Base-by-base conservation (phyloP, 2,329 filamentous ascomycete species). In the Dothideomycetes sp. region DNA sequence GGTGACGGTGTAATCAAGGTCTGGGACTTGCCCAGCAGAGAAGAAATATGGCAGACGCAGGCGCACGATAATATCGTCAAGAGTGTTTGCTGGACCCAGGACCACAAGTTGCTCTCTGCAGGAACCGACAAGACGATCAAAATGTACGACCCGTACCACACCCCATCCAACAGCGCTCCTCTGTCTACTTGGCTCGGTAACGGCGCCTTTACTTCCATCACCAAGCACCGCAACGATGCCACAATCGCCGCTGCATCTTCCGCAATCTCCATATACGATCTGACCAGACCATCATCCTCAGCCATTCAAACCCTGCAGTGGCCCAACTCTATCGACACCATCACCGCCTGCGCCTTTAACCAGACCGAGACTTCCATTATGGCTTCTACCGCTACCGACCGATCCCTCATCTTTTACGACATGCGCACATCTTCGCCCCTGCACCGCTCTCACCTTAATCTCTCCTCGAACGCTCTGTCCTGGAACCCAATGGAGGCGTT, bases 401-500 rank as follows among this genome's bases (percentile, higher is more conserved):
- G 89, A 47, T 84, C 82, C 19, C 66, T 98, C 44, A 80, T 95
- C 31, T 73, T 98, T 45, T 96, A 95, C 62, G 91, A 98, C 57
- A 71, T 96, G 34, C 79, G 91, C 37, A 94, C 89, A 10, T 81
- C 79, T 4, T 84, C 80, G 29, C 84, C 91, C 9, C 69, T 96
- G 14, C 75, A 83, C 47, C 88, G 88, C 56, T 81, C 84, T 1
- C 72, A 87, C 10, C 74, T 96, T 49, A 84, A 76, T 38, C 81
- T 98, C 49, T 78, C 87, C 29, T 82, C 77, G 43, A 95, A 94
- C 64, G 75, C 79, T 36, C 72, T 95, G 38, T 73, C 82, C 32
- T 98, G 89, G 86, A 95, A 95, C 50, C 91, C 91, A 0, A 91
- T 95, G 81, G 88, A 94, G 61, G 84, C 87, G 5, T 94, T 94